Base-by-base conservation (phyloP, 1,139 yeast genomes). In the Candida sanyaensis region DNA sequence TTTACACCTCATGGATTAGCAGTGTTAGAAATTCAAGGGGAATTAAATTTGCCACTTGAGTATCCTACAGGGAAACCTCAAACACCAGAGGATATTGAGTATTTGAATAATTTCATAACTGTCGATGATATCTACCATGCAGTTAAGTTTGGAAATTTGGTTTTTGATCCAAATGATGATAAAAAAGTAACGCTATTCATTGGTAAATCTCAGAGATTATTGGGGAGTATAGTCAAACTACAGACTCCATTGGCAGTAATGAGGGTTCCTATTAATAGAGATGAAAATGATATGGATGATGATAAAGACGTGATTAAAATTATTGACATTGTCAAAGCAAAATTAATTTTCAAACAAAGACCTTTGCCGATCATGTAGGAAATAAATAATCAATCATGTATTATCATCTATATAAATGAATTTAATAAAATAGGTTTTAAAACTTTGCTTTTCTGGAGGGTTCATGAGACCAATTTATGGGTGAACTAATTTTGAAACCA, bases 311-410 rank as follows among this genome's bases (percentile, higher is more conserved):
- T 55, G 1, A 75, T 83, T 9, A 68, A 77, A 50, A 68, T 86
- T 57, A 65, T 82, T n/a, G 92, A 86, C 61, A 65, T 86, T 1
- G 73, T 86, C 7, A 66, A 65, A 34, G 75, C 77, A 48, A 84
- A 84, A 58, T 63, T 85, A 21, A 71, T 84, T 6, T 86, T 86
- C 59, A 80, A 76, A 47, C 78, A 81, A 36, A 71, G 93, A 52
- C 92, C 93, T 0, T 68, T 86, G 48, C 93, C 93, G 4, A 83
- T 86, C 45, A 86, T 86, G 91, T 85, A 62, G 67, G 12, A 7
- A 13, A 30, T 24, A 12, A 12, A 12, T 12, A 32, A 37, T 38
- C 17, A 8, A 7, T 38, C 12, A 28, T 38, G 27, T 34, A 43
- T 28, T 23, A 29, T 11, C 10, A 12, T 28, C 32, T 33, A 41